These are phyloP conservation scores for Saccharum hybrid DNA, from an alignment of 202 grass and related monocot genomes.

Conservation along the genomic window DNA sequence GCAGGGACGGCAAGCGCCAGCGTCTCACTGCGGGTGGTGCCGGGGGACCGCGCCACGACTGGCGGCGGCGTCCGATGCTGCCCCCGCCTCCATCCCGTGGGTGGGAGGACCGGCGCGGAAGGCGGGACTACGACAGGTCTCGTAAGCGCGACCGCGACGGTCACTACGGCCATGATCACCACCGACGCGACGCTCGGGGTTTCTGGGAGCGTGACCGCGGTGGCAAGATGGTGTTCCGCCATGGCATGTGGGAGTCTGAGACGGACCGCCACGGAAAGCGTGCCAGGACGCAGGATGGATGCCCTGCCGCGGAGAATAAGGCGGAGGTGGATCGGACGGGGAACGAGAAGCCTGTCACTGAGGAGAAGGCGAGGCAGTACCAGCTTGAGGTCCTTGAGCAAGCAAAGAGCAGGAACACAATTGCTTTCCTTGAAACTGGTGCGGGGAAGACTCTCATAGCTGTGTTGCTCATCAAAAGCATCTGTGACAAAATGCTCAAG, in stretches of 20 bases:
- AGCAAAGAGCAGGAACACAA: constrained; percentile 91
- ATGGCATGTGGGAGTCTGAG: constrained; percentile 78
- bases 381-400: constrained; percentile 96
- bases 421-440: constrained; percentile 90
- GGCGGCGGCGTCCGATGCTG: constrained; percentile 40
- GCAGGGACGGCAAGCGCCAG: constrained; percentile 58
- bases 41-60: constrained; percentile 38
- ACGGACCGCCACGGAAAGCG: constrained; percentile 68
- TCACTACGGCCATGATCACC: constrained; percentile 40
- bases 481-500: constrained; percentile 70
- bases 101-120: constrained; percentile 51
- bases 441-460: constrained; percentile 92
- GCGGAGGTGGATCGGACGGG: constrained; percentile 36
- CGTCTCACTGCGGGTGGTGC: constrained; percentile 17
- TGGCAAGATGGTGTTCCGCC: constrained; percentile 85
- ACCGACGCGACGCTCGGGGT: constrained; percentile 67
- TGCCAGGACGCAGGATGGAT: constrained; percentile 45
- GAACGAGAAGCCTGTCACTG: constrained; percentile 58
- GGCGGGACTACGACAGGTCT: constrained; percentile 59
- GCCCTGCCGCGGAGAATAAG: constrained; percentile 49
- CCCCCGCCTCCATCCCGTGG: constrained; percentile 30
- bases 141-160: constrained; percentile 74
- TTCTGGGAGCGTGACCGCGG: constrained; percentile 90
- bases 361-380: constrained; percentile 90
- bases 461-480: constrained; percentile 84